Percentiles rank a stretch among this genome's conserved stretches.
Conservation (phyloP, 768 basidiomycete species). For the Phaffia tasmanica region DNA sequence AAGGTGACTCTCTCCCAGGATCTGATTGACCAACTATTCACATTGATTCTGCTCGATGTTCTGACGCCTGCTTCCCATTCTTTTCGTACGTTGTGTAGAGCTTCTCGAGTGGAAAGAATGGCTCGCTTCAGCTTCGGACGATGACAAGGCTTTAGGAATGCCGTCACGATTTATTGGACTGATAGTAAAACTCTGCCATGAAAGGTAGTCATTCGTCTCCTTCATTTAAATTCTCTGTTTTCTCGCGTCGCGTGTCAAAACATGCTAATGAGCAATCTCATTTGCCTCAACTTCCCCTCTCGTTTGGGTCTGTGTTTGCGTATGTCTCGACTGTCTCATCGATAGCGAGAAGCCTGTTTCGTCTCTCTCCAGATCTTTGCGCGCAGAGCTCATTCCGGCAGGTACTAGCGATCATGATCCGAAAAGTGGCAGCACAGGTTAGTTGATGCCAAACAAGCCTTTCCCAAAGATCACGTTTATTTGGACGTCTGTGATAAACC, state of each 20-base stretch:
- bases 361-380: conserved; percentile 57
- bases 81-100: conserved; percentile 18
- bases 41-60: background rate
- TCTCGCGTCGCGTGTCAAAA: background rate
- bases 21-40: background rate
- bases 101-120: conserved; percentile 30
- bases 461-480: conserved; percentile 5
- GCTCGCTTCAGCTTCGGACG: conserved; percentile 45
- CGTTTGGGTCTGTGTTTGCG: background rate
- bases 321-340: background rate
- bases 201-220: conserved; percentile 50
- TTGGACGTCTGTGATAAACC: background rate
- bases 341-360: conserved; percentile 59
- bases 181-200: conserved; percentile 70
- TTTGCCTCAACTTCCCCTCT: no score
- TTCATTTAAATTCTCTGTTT: background rate
- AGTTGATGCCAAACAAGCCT: conserved; percentile 30
- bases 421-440: no score
- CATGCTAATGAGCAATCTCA: conserved; percentile 19
- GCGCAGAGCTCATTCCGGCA: conserved; percentile 55
- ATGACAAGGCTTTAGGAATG: conserved; percentile 46
- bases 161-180: conserved; percentile 62
- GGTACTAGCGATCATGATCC: conserved; percentile 34
- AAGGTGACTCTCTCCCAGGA: background rate
- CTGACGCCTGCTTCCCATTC: background rate